Conservation (phyloP, 768 basidiomycete genomes). For the Boletus rex-veris region DNA sequence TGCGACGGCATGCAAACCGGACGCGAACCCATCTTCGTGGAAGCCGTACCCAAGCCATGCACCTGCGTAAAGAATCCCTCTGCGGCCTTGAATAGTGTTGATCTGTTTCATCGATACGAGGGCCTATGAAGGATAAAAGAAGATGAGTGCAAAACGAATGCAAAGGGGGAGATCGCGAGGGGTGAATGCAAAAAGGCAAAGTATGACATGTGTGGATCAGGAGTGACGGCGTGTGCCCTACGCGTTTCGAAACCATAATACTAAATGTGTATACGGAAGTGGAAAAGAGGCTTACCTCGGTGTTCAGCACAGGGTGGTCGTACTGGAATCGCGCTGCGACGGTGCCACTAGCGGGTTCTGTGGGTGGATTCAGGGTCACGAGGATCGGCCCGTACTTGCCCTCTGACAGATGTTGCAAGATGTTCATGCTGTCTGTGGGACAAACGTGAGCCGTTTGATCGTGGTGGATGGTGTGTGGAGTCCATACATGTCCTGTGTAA, state of each 20-base stretch:
- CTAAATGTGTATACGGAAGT: background rate
- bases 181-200: no score
- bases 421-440: constrained; percentile 66
- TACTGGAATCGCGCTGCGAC: constrained; percentile 54
- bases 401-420: constrained; percentile 63
- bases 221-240: background rate
- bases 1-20: constrained; percentile 37
- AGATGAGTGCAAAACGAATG: no score
- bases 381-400: constrained; percentile 56
- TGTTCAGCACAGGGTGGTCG: constrained; percentile 65
- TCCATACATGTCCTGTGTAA: constrained; percentile 41
- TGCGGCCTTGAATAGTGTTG: constrained; percentile 55
- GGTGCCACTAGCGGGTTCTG: constrained; percentile 44
- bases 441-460: background rate
- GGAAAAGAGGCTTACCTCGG: constrained; percentile 35
- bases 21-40: constrained; percentile 75
- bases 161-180: no score
- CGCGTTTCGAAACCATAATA: background rate
- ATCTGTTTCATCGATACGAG: constrained; percentile 53
- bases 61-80: constrained; percentile 61
- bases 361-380: constrained; percentile 69
- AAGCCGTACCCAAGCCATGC: constrained; percentile 78
- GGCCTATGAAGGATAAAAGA: constrained; percentile 33
- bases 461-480: background rate
- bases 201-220: no score